Percentiles rank a stretch among this genome's conserved stretches.
Conservation (phyloP, 306 rosid genomes). For the Vigna unguiculata region DNA sequence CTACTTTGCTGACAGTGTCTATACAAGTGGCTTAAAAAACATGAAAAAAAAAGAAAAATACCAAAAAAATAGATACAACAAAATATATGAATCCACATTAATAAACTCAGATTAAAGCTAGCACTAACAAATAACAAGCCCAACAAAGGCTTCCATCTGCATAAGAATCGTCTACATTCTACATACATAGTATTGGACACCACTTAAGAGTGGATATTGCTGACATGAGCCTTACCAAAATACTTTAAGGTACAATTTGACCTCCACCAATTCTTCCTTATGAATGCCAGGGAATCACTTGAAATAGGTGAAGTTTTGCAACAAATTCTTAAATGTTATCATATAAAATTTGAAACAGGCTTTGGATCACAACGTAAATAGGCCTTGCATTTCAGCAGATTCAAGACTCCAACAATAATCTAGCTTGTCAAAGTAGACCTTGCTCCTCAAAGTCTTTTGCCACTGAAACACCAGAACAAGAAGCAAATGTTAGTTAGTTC, state of each 20-base stretch:
- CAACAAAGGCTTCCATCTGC: conserved; percentile 32
- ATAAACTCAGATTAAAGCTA: not conserved
- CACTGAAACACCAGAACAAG: conserved; percentile 52
- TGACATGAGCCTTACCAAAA: not conserved
- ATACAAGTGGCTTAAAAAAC: conserved; percentile 15
- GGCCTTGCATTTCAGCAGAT: conserved; percentile 32
- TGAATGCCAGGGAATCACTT: conserved; percentile 19
- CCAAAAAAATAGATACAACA: conserved; percentile 8
- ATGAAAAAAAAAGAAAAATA: conserved; percentile 15
- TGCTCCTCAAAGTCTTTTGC: conserved; percentile 57
- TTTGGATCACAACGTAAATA: conserved; percentile 44
- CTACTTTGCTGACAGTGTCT: conserved; percentile 9
- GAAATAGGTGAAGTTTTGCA: conserved; percentile 24
- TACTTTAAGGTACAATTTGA: conserved; percentile 6
- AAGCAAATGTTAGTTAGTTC: conserved; percentile 20
- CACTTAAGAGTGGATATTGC: conserved; percentile 21
- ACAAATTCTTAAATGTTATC: conserved; percentile 34
- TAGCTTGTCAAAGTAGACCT: conserved; percentile 60
- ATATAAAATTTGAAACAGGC: conserved; percentile 35
- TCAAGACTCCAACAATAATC: conserved; percentile 47
- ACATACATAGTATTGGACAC: conserved; percentile 10
- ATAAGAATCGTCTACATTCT: conserved; percentile 9
- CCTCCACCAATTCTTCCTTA: conserved; percentile 6
- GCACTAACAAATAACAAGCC: conserved; percentile 5
- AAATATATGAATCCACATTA: not conserved